Conservation (phyloP, 495 filamentous ascomycete genomes). For the Aspergillus heteromorphus region DNA sequence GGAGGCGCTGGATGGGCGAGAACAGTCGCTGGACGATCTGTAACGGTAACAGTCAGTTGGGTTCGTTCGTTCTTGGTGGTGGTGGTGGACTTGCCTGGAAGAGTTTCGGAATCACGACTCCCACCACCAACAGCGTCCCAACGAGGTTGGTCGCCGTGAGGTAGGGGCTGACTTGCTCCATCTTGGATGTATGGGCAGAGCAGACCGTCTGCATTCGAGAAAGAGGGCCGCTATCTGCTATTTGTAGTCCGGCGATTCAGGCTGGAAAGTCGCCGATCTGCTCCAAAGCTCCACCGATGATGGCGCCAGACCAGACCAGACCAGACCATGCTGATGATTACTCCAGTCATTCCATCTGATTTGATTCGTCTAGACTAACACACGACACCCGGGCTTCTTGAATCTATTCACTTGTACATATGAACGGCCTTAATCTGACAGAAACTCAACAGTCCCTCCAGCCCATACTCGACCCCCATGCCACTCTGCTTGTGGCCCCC, state of each 20-base stretch:
- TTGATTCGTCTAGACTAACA: neutral
- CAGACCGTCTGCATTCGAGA: too few relatives aligned
- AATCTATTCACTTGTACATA: neutral
- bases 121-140: neutral
- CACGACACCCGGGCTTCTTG: neutral
- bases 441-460: neutral
- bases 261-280: neutral
- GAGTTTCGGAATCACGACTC: neutral
- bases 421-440: neutral
- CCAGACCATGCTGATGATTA: too few relatives aligned
- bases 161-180: neutral
- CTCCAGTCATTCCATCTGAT: too few relatives aligned
- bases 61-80: too few relatives aligned
- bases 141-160: neutral
- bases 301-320: too few relatives aligned
- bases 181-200: neutral
- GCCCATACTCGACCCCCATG: slow-evolving; percentile 31
- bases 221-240: too few relatives aligned
- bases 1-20: neutral
- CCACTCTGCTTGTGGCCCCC: slow-evolving; percentile 53
- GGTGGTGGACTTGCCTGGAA: neutral
- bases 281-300: too few relatives aligned
- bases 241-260: neutral
- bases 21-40: neutral
- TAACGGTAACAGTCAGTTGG: too few relatives aligned